Conservation (phyloP, 768 basidiomycete species). For the Calocybe gangraenosa region DNA sequence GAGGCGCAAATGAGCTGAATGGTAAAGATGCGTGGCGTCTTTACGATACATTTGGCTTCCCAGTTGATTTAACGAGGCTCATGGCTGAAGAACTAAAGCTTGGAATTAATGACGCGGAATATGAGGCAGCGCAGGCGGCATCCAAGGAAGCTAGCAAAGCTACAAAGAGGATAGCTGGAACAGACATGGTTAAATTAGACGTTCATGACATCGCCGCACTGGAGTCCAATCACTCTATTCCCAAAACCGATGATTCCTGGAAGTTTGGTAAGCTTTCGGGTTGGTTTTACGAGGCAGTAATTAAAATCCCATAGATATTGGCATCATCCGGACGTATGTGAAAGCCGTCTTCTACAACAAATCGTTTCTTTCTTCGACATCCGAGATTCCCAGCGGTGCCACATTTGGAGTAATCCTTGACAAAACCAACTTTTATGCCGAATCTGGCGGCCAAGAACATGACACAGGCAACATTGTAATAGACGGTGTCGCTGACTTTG, state of each 20-base stretch:
- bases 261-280: conserved; percentile 80
- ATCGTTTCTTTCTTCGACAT: conserved; percentile 66
- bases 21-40: conserved; percentile 96
- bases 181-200: conserved; percentile 81
- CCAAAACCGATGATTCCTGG: conserved; percentile 88
- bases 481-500: conserved; percentile 88
- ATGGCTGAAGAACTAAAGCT: conserved; percentile 96
- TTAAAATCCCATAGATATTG: conserved; percentile 47
- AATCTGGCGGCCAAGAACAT: conserved; percentile 95
- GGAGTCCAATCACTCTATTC: conserved; percentile 71
- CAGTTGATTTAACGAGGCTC: conserved; percentile 90
- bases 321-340: conserved; percentile 71
- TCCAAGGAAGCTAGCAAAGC: conserved; percentile 93
- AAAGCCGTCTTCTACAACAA: conserved; percentile 85
- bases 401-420: conserved; percentile 87
- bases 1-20: conserved; percentile 60
- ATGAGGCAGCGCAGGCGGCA: conserved; percentile 81
- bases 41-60: conserved; percentile 98
- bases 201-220: conserved; percentile 90
- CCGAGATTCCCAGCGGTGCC: conserved; percentile 56
- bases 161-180: conserved; percentile 62
- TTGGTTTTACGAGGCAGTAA: background rate
- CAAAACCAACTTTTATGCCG: conserved; percentile 94
- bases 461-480: conserved; percentile 95
- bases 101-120: conserved; percentile 80